Evolutionary conservation across 371 early-diverging fungal genomes (phyloP), one percentile per base, ranked within the genome.

Genomic region (Mortierella sp.): DNA sequence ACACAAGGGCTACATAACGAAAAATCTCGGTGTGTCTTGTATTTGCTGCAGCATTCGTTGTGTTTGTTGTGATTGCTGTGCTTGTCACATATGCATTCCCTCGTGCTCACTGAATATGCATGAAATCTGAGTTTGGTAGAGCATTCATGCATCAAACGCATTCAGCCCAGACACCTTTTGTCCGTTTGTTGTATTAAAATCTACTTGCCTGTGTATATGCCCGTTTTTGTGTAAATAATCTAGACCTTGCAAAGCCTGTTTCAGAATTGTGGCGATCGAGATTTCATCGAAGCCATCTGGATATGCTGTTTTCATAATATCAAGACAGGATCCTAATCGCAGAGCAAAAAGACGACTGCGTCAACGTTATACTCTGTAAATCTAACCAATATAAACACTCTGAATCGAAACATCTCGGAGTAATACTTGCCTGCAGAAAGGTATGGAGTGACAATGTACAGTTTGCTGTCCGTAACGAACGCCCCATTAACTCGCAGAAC

Each of bases 201-300:
- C 58, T 40, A 60, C 73, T 73, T 75, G 65, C 87, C 87, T 77
- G 86, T 97, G 97, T 64, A 97, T 96, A 80, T 95, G 90, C 12
- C 94, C 94, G 78, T 94, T 93, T 67, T 91, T 91, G 84, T 97
- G 96, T 32, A 97, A 84, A 85, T 97, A 97, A n/a, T 91, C 92
- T 51, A 96, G 71, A 6, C 95, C 97, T 72, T 94, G 92, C 49
- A 96, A 78, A 3, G 94, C 91, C 74, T 96, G 96, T 61, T 93
- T 93, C 24, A 96, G 77, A 52, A 97, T 95, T 22, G 95, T 93
- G 11, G 95, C 95, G 51, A 96, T 94, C 20, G 87, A 84, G 8
- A 83, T 68, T 84, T 97, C 97, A 40, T 97, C 97, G 60, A 97
- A 87, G 0, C 97, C 97, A 40, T 94, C 92, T 10, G 94, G 92